Conservation (phyloP, 2,329 filamentous ascomycete genomes). For the Colletotrichum abscissum region DNA sequence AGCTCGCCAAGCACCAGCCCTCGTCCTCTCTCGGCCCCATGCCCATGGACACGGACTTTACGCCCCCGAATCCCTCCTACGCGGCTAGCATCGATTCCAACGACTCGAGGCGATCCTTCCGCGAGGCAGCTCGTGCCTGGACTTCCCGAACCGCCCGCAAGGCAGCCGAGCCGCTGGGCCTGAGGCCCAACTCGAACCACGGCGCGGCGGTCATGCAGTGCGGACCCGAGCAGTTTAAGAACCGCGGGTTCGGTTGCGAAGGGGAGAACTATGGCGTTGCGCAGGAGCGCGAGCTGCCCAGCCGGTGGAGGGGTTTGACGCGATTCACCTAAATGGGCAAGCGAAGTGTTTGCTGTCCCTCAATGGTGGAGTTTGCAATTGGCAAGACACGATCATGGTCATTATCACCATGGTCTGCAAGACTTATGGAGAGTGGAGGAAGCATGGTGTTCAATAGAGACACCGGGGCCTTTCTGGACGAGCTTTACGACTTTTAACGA, state of each 20-base stretch:
- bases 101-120: conserved; percentile 28
- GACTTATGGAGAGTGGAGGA: background rate
- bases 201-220: conserved; percentile 58
- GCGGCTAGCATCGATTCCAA: conserved; percentile 33
- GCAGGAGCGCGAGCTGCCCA: conserved; percentile 26
- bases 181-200: conserved; percentile 58
- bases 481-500: conserved; percentile 35
- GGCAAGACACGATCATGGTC: background rate
- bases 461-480: conserved; percentile 22
- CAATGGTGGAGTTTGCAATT: background rate
- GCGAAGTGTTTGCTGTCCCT: conserved; percentile 24
- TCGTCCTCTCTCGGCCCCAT: conserved; percentile 16
- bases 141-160: conserved; percentile 25
- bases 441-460: background rate
- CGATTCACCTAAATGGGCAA: conserved; percentile 29
- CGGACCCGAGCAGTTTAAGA: conserved; percentile 55
- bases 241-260: conserved; percentile 23
- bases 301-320: conserved; percentile 26
- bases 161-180: conserved; percentile 44
- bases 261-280: conserved; percentile 18
- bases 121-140: conserved; percentile 21
- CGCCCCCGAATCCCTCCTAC: conserved; percentile 15
- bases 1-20: conserved; percentile 41
- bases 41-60: conserved; percentile 22
- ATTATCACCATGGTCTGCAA: background rate